A percentile compares a stretch with the other conserved stretches of the same genome.
Conservation (phyloP, 768 basidiomycete species). For the Agaricus blazei region DNA sequence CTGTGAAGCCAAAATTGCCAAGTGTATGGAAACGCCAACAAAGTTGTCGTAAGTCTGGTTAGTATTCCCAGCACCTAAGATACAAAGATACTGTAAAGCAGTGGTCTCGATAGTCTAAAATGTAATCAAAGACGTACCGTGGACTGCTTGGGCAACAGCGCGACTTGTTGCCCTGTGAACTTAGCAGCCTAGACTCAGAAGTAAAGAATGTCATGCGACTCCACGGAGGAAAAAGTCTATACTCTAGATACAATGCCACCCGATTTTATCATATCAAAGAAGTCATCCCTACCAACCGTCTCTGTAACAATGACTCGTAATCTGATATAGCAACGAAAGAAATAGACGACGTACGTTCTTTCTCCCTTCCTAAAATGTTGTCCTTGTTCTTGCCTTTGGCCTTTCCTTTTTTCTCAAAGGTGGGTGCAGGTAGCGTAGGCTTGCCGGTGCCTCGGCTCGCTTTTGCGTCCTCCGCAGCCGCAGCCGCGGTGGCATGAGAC, state of each 20-base stretch:
- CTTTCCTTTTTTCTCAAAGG: constrained; percentile 42
- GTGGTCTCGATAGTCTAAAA: too few relatives aligned
- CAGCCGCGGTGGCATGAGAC: constrained; percentile 55
- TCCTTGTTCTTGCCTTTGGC: constrained; percentile 52
- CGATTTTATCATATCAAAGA: constrained; percentile 79
- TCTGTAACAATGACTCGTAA: constrained; percentile 27
- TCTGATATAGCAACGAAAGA: not conserved
- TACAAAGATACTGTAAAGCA: too few relatives aligned
- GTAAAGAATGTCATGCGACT: too few relatives aligned
- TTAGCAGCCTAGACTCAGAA: too few relatives aligned
- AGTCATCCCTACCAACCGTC: constrained; percentile 62
- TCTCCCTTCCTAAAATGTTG: constrained; percentile 47
- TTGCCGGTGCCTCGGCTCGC: constrained; percentile 66
- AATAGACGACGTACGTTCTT: constrained; percentile 41
- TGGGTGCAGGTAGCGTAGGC: constrained; percentile 64
- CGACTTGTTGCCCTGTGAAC: too few relatives aligned
- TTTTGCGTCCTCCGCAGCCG: constrained; percentile 54
- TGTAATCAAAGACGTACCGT: too few relatives aligned
- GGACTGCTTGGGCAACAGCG: too few relatives aligned
- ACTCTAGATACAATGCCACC: constrained; percentile 75
- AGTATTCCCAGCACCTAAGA: too few relatives aligned
- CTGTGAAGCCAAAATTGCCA: constrained; percentile 4
- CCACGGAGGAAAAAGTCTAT: constrained; percentile 21
- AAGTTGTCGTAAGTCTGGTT: too few relatives aligned
- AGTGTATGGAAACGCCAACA: too few relatives aligned